These are phyloP conservation scores for Aureobasidium sp. DNA, from an alignment of 2,329 filamentous ascomycete genomes.

Conservation along the genomic window DNA sequence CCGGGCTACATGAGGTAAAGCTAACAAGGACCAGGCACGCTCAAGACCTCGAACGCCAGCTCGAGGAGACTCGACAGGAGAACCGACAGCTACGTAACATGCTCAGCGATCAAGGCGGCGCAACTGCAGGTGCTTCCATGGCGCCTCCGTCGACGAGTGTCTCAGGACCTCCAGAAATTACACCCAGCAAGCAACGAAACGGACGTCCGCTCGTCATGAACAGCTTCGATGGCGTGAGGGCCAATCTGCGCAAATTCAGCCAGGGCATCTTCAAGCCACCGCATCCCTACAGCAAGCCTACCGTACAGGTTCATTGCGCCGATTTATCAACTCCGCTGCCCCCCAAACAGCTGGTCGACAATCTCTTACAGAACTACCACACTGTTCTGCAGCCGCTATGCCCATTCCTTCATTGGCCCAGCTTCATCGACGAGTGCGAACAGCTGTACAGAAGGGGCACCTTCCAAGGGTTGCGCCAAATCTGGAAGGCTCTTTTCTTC, in stretches of 20 bases:
- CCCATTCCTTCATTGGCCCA: conserved; percentile 82
- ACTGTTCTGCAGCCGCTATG: conserved; percentile 69
- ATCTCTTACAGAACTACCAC: conserved; percentile 67
- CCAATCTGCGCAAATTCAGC: conserved; percentile 64
- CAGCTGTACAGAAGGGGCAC: conserved; percentile 61
- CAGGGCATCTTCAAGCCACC: conserved; percentile 75
- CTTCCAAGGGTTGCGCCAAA: conserved; percentile 52
- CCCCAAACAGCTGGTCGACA: conserved; percentile 59
- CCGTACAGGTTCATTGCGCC: conserved; percentile 38
- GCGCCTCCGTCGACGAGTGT: neutral
- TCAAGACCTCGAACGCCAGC: conserved; percentile 90
- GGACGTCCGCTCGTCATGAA: conserved; percentile 53
- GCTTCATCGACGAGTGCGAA: conserved; percentile 68
- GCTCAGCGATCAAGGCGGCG: conserved; percentile 36
- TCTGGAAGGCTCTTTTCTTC: conserved; percentile 75
- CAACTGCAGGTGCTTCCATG: neutral
- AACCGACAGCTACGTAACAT: conserved; percentile 65
- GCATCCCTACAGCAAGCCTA: conserved; percentile 53
- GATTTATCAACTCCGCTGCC: conserved; percentile 49
- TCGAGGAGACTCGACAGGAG: conserved; percentile 70
- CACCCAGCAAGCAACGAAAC: conserved; percentile 46
- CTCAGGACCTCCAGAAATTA: conserved; percentile 2
- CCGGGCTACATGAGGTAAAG: neutral
- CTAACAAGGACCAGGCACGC: conserved; percentile 54
- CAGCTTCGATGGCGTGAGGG: conserved; percentile 63